A percentile compares a stretch with the other conserved stretches of the same genome.
These are phyloP conservation scores for Lasiosphaeris hirsuta DNA, from an alignment of 495 filamentous ascomycete species.

Conservation along the genomic window DNA sequence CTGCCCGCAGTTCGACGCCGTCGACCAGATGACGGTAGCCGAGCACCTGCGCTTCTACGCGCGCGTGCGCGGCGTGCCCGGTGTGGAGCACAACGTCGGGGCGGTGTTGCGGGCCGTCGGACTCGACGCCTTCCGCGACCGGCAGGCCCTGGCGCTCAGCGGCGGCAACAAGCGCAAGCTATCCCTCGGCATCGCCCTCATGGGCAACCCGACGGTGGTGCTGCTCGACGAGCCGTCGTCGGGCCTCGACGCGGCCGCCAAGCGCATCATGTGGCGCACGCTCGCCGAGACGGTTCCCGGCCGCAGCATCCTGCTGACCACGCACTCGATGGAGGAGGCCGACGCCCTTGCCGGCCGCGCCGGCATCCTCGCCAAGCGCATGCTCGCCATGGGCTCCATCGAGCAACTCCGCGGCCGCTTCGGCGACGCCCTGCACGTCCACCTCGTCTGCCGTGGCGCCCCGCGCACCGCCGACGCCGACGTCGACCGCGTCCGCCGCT, in stretches of 20 bases:
- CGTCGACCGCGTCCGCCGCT: conserved; percentile 58
- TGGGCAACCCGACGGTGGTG: conserved; percentile 70
- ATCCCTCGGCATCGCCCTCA: conserved; percentile 66
- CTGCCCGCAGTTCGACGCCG: conserved; percentile 68
- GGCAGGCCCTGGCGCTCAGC: conserved; percentile 63
- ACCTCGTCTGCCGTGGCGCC: conserved; percentile 69
- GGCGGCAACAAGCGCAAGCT: conserved; percentile 76
- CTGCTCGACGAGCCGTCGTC: conserved; percentile 68
- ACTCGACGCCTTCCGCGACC: conserved; percentile 52
- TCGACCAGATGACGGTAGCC: conserved; percentile 66
- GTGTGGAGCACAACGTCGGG: conserved; percentile 60
- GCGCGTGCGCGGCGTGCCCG: conserved; percentile 60
- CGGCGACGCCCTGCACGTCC: conserved; percentile 62
- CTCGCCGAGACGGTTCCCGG: conserved; percentile 55
- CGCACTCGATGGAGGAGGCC: conserved; percentile 78
- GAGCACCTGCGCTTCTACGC: conserved; percentile 77
- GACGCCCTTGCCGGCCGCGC: conserved; percentile 67
- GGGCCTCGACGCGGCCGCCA: conserved; percentile 70
- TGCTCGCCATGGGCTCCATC: conserved; percentile 67
- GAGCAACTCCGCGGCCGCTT: conserved; percentile 56
- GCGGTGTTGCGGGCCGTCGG: conserved; percentile 59
- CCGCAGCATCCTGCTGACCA: conserved; percentile 66
- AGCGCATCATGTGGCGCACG: conserved; percentile 73
- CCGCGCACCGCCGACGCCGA: conserved; percentile 65
- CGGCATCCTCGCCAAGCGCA: conserved; percentile 66